phyloP scores from a whole-genome alignment of 768 basidiomycete genomes.

The Scleroderma citrinum region DNA sequence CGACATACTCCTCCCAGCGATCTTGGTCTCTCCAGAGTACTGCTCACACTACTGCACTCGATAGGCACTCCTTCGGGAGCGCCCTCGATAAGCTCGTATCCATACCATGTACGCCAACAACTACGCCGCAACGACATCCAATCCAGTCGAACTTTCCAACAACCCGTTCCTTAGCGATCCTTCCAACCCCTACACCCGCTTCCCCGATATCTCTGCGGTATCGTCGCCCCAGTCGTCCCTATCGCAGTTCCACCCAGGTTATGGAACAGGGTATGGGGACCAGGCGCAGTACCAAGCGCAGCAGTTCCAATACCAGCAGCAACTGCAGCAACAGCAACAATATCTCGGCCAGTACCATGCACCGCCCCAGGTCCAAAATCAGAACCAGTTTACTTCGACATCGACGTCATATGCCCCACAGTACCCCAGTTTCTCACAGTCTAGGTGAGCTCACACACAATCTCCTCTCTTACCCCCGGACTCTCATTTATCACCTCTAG shows the following conservation, averaged over 20 bases:
- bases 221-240: slow-evolving; percentile 25
- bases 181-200: slow-evolving; percentile 45
- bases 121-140: slow-evolving; percentile 25
- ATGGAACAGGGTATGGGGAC: slow-evolving; percentile 20
- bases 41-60: too few relatives aligned
- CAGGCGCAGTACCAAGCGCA: slow-evolving; percentile 35
- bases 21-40: too few relatives aligned
- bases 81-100: too few relatives aligned
- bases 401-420: slow-evolving; percentile 20
- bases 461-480: slow-evolving; percentile 2
- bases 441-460: slow-evolving; percentile 9
- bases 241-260: slow-evolving; percentile 16
- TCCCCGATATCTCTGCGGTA: slow-evolving; percentile 51
- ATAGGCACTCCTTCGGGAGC: too few relatives aligned
- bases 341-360: slow-evolving; percentile 11
- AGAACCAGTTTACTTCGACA: slow-evolving; percentile 17
- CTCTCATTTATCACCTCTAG: slow-evolving; percentile 10
- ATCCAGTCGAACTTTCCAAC: slow-evolving; percentile 36
- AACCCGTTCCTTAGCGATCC: slow-evolving; percentile 66
- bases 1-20: too few relatives aligned
- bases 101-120: slow-evolving; percentile 33
- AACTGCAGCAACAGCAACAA: slow-evolving; percentile 19
- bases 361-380: slow-evolving; percentile 17
- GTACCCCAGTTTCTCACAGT: slow-evolving; percentile 11
- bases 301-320: slow-evolving; percentile 30